Evolutionary conservation across 352 stramenopile species (phyloP).

Genomic region (Peronospora belbahrii): DNA sequence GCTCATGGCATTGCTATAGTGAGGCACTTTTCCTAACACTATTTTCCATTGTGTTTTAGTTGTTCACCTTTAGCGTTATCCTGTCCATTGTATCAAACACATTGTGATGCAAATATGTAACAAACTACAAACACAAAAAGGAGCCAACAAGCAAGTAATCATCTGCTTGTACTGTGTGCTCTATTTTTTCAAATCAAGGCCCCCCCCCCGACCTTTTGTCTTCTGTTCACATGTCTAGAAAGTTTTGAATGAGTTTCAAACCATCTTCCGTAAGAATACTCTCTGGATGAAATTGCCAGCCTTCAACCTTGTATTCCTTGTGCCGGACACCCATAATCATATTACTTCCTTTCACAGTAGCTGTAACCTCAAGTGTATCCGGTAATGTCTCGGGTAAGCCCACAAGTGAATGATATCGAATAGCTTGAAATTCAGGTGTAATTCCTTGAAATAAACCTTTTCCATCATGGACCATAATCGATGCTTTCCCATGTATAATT

Average conservation of each 20-base stretch:
- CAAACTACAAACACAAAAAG: conserved; percentile 14
- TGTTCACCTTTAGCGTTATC: neutral
- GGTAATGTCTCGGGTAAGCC: conserved; percentile 76
- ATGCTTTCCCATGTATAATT: conserved; percentile 86
- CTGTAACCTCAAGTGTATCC: conserved; percentile 67
- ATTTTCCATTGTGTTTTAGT: neutral
- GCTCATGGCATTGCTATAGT: neutral
- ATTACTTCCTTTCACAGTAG: conserved; percentile 68
- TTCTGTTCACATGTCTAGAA: conserved; percentile 69
- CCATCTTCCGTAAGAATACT: conserved; percentile 82
- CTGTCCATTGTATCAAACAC: neutral
- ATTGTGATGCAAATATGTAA: conserved; percentile 8
- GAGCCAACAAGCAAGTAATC: conserved; percentile 1
- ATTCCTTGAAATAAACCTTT: conserved; percentile 83
- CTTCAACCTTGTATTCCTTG: conserved; percentile 81
- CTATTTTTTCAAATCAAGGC: too few species aligned
- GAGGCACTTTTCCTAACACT: conserved; percentile 1
- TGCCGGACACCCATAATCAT: conserved; percentile 89
- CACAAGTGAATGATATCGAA: conserved; percentile 85
- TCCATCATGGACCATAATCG: conserved; percentile 75
- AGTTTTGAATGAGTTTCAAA: conserved; percentile 82
- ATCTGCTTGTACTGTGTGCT: conserved; percentile 6
- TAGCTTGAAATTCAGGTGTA: conserved; percentile 67
- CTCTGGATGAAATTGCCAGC: conserved; percentile 86
- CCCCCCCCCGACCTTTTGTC: neutral